These are phyloP conservation scores for Arabis hirsuta DNA, from an alignment of 345 rosid species.

Conservation along the genomic window DNA sequence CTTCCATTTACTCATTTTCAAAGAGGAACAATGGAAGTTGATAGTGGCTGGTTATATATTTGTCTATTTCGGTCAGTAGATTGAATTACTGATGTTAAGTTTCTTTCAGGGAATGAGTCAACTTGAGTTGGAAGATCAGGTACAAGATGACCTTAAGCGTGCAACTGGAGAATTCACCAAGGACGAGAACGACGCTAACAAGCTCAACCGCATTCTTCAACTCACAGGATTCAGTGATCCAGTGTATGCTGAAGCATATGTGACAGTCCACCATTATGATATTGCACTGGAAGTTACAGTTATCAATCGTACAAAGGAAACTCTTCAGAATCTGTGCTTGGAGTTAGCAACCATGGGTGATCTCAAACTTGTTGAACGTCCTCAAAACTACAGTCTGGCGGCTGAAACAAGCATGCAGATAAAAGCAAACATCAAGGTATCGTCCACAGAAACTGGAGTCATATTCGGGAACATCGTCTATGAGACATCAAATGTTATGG, in stretches of 20 bases:
- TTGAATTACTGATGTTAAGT: slow-evolving; percentile 15
- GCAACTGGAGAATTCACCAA: slow-evolving; percentile 97
- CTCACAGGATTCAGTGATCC: slow-evolving; percentile 99
- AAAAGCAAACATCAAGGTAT: slow-evolving; percentile 98
- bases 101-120: slow-evolving; percentile 93
- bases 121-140: slow-evolving; percentile 98
- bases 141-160: slow-evolving; percentile 95
- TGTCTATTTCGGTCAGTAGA: not conserved
- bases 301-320: slow-evolving; percentile 94
- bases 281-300: slow-evolving; percentile 96
- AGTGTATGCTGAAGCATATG: slow-evolving; percentile 98
- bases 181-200: slow-evolving; percentile 93
- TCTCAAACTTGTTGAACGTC: slow-evolving; percentile 98
- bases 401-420: slow-evolving; percentile 95
- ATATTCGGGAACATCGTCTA: slow-evolving; percentile 97
- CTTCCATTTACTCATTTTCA: not conserved
- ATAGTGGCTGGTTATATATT: not conserved
- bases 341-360: slow-evolving; percentile 99
- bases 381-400: slow-evolving; percentile 94
- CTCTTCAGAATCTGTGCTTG: slow-evolving; percentile 96
- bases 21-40: not conserved
- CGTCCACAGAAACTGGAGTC: slow-evolving; percentile 98
- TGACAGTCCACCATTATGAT: slow-evolving; percentile 95
- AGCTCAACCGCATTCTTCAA: slow-evolving; percentile 95
- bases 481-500: slow-evolving; percentile 91